phyloP scores from a whole-genome alignment of 163 green algal genomes.

The Picocystis sp. region DNA sequence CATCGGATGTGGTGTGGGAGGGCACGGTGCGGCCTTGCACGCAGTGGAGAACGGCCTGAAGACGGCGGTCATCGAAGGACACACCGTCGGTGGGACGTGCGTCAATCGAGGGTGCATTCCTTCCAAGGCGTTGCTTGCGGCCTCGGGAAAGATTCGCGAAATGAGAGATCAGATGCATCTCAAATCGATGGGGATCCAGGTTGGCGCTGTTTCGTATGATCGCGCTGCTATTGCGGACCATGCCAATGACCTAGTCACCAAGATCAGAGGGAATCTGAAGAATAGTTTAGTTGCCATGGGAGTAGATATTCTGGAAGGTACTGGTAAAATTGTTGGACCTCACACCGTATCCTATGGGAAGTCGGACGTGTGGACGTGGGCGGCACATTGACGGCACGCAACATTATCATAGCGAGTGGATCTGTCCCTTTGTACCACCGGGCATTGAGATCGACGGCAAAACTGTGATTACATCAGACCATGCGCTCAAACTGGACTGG shows the following conservation, averaged over 20 bases:
- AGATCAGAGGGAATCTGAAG: constrained; percentile 77
- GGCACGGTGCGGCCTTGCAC: constrained; percentile 81
- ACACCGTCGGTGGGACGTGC: constrained; percentile 94
- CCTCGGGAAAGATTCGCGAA: constrained; percentile 75
- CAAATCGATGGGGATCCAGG: constrained; percentile 79
- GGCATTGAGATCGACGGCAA: constrained; percentile 92
- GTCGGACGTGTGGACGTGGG: constrained; percentile 81
- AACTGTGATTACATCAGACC: constrained; percentile 95
- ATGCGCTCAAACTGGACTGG: constrained; percentile 97
- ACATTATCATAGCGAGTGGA: constrained; percentile 98
- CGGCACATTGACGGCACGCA: constrained; percentile 61
- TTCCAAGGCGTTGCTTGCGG: constrained; percentile 93
- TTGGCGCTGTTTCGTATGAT: constrained; percentile 70
- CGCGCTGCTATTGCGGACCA: constrained; percentile 80
- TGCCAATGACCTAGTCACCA: constrained; percentile 71
- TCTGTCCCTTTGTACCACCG: constrained; percentile 87
- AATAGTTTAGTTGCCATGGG: constrained; percentile 78
- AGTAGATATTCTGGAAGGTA: constrained; percentile 85
- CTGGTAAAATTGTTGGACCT: constrained; percentile 61
- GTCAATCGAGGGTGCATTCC: constrained; percentile 97
- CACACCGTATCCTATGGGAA: constrained; percentile 74
- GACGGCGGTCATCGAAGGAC: constrained; percentile 89
- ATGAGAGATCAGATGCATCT: constrained; percentile 74
- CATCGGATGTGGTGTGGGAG: constrained; percentile 90
- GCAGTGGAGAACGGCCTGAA: constrained; percentile 91